Conservation (phyloP, 805 yeast genomes). For the Scheffersomyces stipitis region DNA sequence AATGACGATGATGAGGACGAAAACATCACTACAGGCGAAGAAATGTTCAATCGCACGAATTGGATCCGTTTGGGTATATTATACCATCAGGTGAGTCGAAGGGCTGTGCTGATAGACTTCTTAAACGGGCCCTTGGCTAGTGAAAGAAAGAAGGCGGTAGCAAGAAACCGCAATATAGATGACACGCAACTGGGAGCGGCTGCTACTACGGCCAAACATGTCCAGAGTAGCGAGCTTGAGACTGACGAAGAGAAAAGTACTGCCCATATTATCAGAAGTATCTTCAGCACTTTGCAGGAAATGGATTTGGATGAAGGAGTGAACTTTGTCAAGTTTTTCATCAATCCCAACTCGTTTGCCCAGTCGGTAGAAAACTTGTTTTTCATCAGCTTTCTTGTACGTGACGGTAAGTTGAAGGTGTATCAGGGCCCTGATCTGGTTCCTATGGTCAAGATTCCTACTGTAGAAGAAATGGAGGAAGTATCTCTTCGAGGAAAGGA, state of each 20-base stretch:
- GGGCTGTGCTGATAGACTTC: constrained; percentile 56
- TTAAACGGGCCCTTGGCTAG: constrained; percentile 70
- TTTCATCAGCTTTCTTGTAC: constrained; percentile 74
- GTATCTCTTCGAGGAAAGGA: constrained; percentile 15
- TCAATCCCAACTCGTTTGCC: constrained; percentile 75
- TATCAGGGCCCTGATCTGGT: constrained; percentile 48
- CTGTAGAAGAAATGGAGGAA: constrained; percentile 16
- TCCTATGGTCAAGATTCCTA: constrained; percentile 42
- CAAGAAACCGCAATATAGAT: constrained; percentile 33
- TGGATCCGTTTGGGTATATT: constrained; percentile 62
- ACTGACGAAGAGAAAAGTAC: constrained; percentile 58
- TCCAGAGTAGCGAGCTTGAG: constrained; percentile 51
- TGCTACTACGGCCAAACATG: constrained; percentile 54
- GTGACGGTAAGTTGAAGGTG: constrained; percentile 64
- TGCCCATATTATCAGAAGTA: constrained; percentile 58
- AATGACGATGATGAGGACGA: constrained; percentile 16
- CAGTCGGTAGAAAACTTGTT: constrained; percentile 85
- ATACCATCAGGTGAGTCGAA: constrained; percentile 44
- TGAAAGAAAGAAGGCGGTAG: constrained; percentile 48
- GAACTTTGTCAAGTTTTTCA: constrained; percentile 61
- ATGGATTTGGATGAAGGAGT: constrained; percentile 34
- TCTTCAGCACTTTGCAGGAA: constrained; percentile 41
- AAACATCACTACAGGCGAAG: constrained; percentile 13
- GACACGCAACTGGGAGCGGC: constrained; percentile 41
- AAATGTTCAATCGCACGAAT: constrained; percentile 46